Base-by-base conservation (phyloP, 192 early-diverging fungal species). In the Phlyctochytrium arcticum region DNA sequence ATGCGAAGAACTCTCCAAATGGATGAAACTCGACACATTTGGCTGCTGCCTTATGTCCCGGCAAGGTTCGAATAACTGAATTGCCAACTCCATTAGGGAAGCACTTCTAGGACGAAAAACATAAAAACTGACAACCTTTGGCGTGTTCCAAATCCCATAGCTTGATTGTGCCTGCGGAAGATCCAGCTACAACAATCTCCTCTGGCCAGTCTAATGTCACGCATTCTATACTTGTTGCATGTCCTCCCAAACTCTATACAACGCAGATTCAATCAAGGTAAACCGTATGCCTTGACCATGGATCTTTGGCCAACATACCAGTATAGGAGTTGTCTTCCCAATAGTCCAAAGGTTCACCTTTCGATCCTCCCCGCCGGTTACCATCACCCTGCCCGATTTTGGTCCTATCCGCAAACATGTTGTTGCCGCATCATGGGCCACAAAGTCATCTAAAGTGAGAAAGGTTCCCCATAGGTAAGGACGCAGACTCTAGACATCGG, bases 1-100 rank as follows among this genome's bases (percentile, higher is more conserved):
- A 83, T 2, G 84, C 83, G 64, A 87, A 87, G 56, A 87, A 87
- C 30, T 87, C 85, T 23, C 85, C 85, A 69, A 84, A 87, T 0
- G 85, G 85, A 69, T 87, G 85, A 70, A 82, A 87, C 59, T 87
- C 81, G 46, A 86, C 71, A 48, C 63, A 58, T 24, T 59, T 67
- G 1, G 70, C 65, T n/a, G 29, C 48, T 6, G 69, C 31, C 32
- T 76, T 70, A 64, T 87, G 85, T 17, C 85, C 85, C 3, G 61
- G 42, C 7, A 87, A 67, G 33, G 82, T 81, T 7, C 85, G 72
- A 19, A 86, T 84, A 19, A 83, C 82, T 78, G 44, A 1, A 2
- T 27, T 15, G 35, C 17, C 6, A 31, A 37, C 35, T 4, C 15
- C 29, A 30, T 9, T 17, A 27, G 26, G 17, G 26, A 53, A 1